phyloP scores from a whole-genome alignment of 2,329 filamentous ascomycete species.

The Boeremia lycopersici region DNA sequence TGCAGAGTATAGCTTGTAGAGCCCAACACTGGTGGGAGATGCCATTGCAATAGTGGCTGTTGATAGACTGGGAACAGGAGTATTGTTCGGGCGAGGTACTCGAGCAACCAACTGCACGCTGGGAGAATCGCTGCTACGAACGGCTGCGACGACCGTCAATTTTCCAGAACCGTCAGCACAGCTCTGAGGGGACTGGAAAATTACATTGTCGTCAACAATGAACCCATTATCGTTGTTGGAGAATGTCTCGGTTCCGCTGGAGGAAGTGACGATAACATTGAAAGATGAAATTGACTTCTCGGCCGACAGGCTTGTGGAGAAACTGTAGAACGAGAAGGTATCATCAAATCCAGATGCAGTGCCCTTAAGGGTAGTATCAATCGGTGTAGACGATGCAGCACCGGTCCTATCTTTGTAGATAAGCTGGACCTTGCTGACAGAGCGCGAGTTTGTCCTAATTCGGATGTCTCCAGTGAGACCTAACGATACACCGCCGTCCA shows the following conservation, averaged over 20 bases:
- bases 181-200: constrained; percentile 64
- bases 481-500: constrained; percentile 56
- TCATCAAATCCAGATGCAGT: constrained; percentile 65
- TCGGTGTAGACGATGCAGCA: constrained; percentile 52
- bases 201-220: constrained; percentile 60
- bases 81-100: constrained; percentile 26
- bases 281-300: constrained; percentile 67
- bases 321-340: constrained; percentile 55
- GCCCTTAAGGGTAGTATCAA: constrained; percentile 55
- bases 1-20: constrained; percentile 35
- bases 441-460: constrained; percentile 59
- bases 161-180: constrained; percentile 50
- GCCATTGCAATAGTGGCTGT: constrained; percentile 33
- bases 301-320: constrained; percentile 57
- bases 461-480: constrained; percentile 63
- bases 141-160: constrained; percentile 34
- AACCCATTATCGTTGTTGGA: constrained; percentile 66
- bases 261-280: constrained; percentile 56
- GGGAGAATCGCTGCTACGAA: constrained; percentile 23
- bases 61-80: constrained; percentile 32
- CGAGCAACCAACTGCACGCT: constrained; percentile 31
- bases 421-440: constrained; percentile 57
- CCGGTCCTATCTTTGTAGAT: constrained; percentile 64
- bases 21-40: constrained; percentile 29
- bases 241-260: constrained; percentile 54